Percentiles rank a stretch among this genome's conserved stretches.
phyloP scores from a whole-genome alignment of 2,329 filamentous ascomycete genomes.

The Talaromyces funiculosus region DNA sequence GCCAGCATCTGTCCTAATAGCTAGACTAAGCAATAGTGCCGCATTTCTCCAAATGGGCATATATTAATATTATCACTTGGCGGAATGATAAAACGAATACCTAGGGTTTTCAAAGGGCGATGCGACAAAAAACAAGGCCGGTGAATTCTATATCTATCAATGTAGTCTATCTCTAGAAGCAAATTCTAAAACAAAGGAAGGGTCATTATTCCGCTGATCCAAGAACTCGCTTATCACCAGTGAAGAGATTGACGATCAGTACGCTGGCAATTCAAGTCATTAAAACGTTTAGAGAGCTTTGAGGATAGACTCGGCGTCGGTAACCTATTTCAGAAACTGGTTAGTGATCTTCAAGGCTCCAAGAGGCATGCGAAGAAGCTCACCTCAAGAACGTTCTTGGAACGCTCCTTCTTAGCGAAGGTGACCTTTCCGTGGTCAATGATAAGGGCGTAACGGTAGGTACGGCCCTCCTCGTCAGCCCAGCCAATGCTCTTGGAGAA shows the following conservation, averaged over 20 bases:
- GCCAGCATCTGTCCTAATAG: too few relatives aligned
- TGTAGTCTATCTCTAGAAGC: neutral
- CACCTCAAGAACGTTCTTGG: slow-evolving; percentile 38
- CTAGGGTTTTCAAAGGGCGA: neutral
- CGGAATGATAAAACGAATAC: neutral
- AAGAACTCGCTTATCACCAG: neutral
- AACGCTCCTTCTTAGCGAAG: slow-evolving; percentile 70
- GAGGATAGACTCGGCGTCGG: slow-evolving; percentile 34
- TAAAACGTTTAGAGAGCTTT: slow-evolving; percentile 29
- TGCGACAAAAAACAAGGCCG: neutral
- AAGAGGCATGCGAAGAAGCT: neutral
- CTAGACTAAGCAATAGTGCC: too few relatives aligned
- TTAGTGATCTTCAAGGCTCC: neutral
- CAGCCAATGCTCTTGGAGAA: slow-evolving; percentile 78
- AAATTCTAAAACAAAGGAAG: neutral
- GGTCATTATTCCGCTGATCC: slow-evolving; percentile 1
- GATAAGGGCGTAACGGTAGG: slow-evolving; percentile 72
- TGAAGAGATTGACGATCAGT: neutral
- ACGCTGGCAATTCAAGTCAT: neutral
- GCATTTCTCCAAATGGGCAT: too few relatives aligned
- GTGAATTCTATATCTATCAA: neutral
- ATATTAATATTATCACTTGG: neutral
- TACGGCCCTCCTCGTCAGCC: slow-evolving; percentile 65
- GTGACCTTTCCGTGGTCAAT: slow-evolving; percentile 77
- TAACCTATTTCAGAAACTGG: slow-evolving; percentile 26